A percentile compares a stretch with the other conserved stretches of the same genome.
Conservation (phyloP, 495 filamentous ascomycete species). For the Platismatia glauca region DNA sequence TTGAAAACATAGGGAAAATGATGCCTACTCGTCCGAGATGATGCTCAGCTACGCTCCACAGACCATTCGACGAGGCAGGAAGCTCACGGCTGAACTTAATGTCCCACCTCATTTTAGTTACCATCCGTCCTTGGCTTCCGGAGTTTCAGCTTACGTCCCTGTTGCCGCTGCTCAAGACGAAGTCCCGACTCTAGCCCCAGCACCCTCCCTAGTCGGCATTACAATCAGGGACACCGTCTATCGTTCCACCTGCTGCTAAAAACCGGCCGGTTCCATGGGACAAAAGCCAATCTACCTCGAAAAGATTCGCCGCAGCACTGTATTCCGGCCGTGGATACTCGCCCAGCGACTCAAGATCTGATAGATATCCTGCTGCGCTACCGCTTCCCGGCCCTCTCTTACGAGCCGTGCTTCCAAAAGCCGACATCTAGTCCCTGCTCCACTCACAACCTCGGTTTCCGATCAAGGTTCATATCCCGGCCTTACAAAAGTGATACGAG, state of each 20-base stretch:
- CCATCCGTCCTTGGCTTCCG: background rate
- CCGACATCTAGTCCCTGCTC: background rate
- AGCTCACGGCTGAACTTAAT: background rate
- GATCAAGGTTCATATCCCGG: background rate
- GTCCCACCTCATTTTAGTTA: background rate
- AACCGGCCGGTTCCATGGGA: background rate
- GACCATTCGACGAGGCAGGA: background rate
- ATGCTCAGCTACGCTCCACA: background rate
- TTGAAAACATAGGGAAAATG: background rate
- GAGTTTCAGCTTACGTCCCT: background rate
- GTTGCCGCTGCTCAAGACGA: background rate
- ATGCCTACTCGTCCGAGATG: background rate
- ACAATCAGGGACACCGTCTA: background rate
- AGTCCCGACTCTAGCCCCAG: background rate
- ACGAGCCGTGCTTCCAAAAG: background rate
- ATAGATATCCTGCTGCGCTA: background rate
- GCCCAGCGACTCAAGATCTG: background rate
- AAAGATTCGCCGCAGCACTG: background rate
- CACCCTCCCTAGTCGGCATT: background rate
- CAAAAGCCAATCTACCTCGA: background rate
- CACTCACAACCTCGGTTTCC: background rate
- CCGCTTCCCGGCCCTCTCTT: background rate
- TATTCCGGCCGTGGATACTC: background rate
- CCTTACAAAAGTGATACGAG: background rate
- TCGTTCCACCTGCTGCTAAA: background rate